These are phyloP conservation scores for Fusarium cicatricum DNA, from an alignment of 2,329 filamentous ascomycete genomes.

Conservation along the genomic window DNA sequence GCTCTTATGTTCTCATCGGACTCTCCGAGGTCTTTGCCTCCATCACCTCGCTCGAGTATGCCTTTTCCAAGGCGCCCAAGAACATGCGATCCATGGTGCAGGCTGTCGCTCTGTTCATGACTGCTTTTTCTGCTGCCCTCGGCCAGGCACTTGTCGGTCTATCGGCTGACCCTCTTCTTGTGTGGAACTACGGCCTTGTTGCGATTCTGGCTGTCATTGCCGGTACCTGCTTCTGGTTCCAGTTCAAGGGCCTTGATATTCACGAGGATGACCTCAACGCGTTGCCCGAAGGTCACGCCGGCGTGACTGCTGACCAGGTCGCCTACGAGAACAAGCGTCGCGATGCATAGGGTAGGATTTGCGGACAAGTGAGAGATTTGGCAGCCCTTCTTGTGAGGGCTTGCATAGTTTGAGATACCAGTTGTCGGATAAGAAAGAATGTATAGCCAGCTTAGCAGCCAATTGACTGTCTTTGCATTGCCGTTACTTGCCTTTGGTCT, in stretches of 20 bases:
- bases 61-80: constrained; percentile 77
- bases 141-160: constrained; percentile 63
- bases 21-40: constrained; percentile 59
- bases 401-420: constrained; percentile 3
- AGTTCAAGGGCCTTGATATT: constrained; percentile 67
- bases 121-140: constrained; percentile 72
- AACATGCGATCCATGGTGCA: constrained; percentile 81
- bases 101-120: constrained; percentile 73
- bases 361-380: neutral
- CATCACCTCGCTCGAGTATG: constrained; percentile 73
- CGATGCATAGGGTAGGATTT: constrained; percentile 15
- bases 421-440: neutral
- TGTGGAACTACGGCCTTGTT: constrained; percentile 77
- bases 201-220: constrained; percentile 70
- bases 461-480: too few species aligned
- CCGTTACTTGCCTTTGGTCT: too few species aligned
- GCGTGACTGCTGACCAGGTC: constrained; percentile 36
- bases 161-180: constrained; percentile 67
- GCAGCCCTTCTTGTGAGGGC: neutral
- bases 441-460: too few species aligned
- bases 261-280: constrained; percentile 74
- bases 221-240: constrained; percentile 72
- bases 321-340: constrained; percentile 26
- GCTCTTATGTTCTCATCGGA: constrained; percentile 58
- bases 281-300: constrained; percentile 50